Evolutionary conservation across 345 rosid species (phyloP), one percentile per base, ranked within the genome.

Genomic region (Murraya koenigii): DNA sequence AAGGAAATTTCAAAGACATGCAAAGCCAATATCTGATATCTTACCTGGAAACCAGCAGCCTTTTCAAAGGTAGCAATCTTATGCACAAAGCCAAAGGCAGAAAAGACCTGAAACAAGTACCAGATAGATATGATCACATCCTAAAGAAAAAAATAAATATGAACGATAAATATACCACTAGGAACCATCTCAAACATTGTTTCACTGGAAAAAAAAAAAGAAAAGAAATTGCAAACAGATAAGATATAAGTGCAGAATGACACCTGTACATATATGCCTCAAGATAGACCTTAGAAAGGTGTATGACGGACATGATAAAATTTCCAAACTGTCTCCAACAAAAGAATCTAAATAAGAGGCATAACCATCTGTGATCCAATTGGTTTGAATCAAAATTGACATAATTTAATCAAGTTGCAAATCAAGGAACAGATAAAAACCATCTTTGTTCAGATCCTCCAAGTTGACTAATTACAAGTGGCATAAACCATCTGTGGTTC

Each of bases 1-100:
- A 49, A 54, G 44, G 35, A 49, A 84, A 78, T 20, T 66, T 67
- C 66, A 55, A n/a, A 67, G 74, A 60, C 23, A 75, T 59, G n/a
- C 2, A 74, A 25, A 84, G 5, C n/a, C 13, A 68, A 36, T 38
- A 30, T 80, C 58, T n/a, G 60, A 77, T 20, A 79, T 68, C 81
- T 87, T 52, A 89, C 98, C 95, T 96, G 97, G 83, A 96, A 96
- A 71, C 99, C 98, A 71, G 97, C 93, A 72, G 98, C 97, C 82
- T 96, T 96, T 83, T 96, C 98, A 77, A 96, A 96, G 47, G 98
- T 96, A 23, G 98, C 98, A 78, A 96, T 94, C 84, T 94, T 94
- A 90, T 96, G 97, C 41, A 96, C 99, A 76, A 89, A 96, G 26
- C 99, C 99, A 89, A 94, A 96, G 71, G 98, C 98, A 80, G 99